Evolutionary conservation across 2,329 filamentous ascomycete genomes (phyloP).

Genomic region (Nothophaeocryptopus gaeumannii): DNA sequence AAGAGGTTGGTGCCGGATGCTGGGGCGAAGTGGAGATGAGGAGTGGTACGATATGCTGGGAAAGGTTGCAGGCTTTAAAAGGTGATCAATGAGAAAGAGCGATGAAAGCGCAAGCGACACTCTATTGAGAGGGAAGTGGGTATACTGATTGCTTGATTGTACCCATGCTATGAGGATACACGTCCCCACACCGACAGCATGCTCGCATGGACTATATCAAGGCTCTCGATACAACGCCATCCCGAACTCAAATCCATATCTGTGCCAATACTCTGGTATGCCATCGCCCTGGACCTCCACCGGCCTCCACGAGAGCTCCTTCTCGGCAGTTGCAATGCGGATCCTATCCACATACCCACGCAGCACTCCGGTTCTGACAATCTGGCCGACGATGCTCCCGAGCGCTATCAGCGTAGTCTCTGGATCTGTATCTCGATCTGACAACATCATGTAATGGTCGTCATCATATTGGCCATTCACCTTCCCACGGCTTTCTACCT

Average conservation of each 20-base stretch:
- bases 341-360: constrained; percentile 20
- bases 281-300: constrained; percentile 11
- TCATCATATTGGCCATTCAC: constrained; percentile 8
- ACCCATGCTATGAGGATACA: no score
- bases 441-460: constrained; percentile 13
- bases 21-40: constrained; percentile 34
- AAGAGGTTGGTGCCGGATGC: constrained; percentile 36
- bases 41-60: background rate
- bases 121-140: no score
- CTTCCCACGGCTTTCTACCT: constrained; percentile 13
- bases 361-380: constrained; percentile 16
- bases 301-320: constrained; percentile 11
- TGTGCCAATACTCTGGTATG: constrained; percentile 19
- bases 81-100: background rate
- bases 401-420: constrained; percentile 16
- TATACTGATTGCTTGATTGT: no score
- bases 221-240: constrained; percentile 8
- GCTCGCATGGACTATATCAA: no score
- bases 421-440: constrained; percentile 18
- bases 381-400: constrained; percentile 18
- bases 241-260: constrained; percentile 26
- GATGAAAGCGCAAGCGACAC: no score
- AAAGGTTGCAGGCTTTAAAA: background rate
- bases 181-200: no score
- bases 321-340: constrained; percentile 10